Base-by-base conservation (phyloP, 2,329 filamentous ascomycete species). In the Leptographium wingfieldii region DNA sequence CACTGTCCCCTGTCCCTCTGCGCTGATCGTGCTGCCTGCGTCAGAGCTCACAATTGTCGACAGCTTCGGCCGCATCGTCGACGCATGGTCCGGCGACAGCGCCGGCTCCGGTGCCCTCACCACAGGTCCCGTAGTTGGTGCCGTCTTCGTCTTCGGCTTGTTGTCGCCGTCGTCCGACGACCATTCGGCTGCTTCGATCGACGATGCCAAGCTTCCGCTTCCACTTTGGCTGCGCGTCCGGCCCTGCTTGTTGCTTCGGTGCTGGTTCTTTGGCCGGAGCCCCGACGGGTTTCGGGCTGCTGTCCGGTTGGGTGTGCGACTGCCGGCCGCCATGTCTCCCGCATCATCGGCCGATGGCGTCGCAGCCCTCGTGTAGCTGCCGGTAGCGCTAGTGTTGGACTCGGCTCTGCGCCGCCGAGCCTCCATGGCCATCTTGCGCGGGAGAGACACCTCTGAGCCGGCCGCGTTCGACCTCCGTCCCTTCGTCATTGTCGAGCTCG, bases 1-100 rank as follows among this genome's bases (percentile, higher is more conserved):
- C 35, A 10, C 2, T 3, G 14, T 27, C 5, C 12, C 52, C 31
- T 12, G 48, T 14, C 19, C n/a, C 52, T 35, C 49, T 19, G 56
- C 3, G 5, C 61, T 60, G 38, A 49, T 38, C 46, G 66, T 69
- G 61, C 66, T 67, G 35, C 65, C 64, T 29, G 69, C 68, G 48
- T 74, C 71, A 22, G 73, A 74, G 68, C 77, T 77, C 56, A 70
- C 62, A 22, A 79, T 79, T 11, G 77, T 79, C 60, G 76, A 72
- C 43, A 80, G 69, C 65, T 73, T 76, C 5, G 76, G 57, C 22
- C 35, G 59, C 31, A 29, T 43, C 31, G 33, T 9, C 9, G 27
- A 16, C 22, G 10, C 16, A 4, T 38, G 27, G 35, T n/a, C 27
- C 4, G 27, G 22, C 55, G 27, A 10, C 55, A 4, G 55, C 27